These are phyloP conservation scores for Hypoxylon trugodes DNA, from an alignment of 495 filamentous ascomycete genomes.

Conservation along the genomic window DNA sequence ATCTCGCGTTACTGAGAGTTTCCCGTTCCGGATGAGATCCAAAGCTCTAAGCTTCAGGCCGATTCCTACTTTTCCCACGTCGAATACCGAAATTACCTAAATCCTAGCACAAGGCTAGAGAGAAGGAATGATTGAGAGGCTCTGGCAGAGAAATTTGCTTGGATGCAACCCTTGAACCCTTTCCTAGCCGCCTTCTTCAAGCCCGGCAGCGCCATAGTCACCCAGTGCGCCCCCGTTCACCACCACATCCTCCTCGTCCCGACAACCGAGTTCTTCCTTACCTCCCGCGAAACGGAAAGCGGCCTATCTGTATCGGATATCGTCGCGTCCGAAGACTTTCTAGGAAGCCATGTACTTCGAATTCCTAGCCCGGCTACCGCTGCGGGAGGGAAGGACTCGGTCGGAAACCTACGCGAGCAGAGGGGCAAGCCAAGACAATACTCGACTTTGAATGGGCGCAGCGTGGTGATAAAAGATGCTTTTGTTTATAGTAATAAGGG, in stretches of 20 bases:
- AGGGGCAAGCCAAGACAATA: slow-evolving; percentile 93
- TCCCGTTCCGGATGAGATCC: not conserved
- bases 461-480: slow-evolving; percentile 92
- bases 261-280: slow-evolving; percentile 87
- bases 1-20: not conserved
- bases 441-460: slow-evolving; percentile 90
- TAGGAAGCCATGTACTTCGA: slow-evolving; percentile 95
- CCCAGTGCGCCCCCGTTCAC: slow-evolving; percentile 91
- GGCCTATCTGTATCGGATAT: slow-evolving; percentile 80
- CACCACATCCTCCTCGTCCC: slow-evolving; percentile 96
- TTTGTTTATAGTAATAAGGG: slow-evolving; percentile 97
- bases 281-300: slow-evolving; percentile 88
- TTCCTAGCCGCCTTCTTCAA: slow-evolving; percentile 98
- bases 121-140: slow-evolving; percentile 33
- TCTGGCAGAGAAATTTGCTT: slow-evolving; percentile 34
- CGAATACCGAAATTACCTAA: not conserved
- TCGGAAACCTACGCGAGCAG: slow-evolving; percentile 81
- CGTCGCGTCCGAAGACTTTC: slow-evolving; percentile 88
- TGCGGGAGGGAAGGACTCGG: slow-evolving; percentile 70
- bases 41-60: slow-evolving; percentile 3
- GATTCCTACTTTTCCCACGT: not conserved
- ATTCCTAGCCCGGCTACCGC: slow-evolving; percentile 68
- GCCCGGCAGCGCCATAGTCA: slow-evolving; percentile 76
- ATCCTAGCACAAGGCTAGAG: slow-evolving; percentile 33
- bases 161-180: slow-evolving; percentile 99